Base-by-base conservation (phyloP, 2,329 filamentous ascomycete genomes). In the Sarocladium oryzae region DNA sequence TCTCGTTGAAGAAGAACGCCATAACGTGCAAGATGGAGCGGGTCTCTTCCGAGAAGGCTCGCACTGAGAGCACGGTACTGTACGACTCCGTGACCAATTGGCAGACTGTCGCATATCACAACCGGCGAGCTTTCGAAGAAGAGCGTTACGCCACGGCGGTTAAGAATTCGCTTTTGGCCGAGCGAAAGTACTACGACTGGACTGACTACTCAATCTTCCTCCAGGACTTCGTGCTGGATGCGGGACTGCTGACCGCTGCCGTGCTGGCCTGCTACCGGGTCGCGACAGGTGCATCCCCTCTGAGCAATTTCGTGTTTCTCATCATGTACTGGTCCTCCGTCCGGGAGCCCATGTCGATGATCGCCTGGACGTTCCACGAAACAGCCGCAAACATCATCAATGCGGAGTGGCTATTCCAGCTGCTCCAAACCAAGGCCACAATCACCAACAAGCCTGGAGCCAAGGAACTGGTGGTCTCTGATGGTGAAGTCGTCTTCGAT, bases 271-370 rank as follows among this genome's bases (percentile, higher is more conserved):
- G 45, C 40, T 53, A 48, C 24, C 16, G 48, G 26, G 53, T 55
- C 35, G 41, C 53, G 2, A 52, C 53, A 3, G 45, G 52, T 4
- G 48, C 41, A 15, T 37, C 48, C n/a, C 37, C 72, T 40, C 70
- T 75, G 0, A 69, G 82, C 36, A 76, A 76, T 53, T 83, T 88
- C 54, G 78, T 87, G 4, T 82, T 82, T 16, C 65, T 88, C 23
- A 69, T 85, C 15, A 75, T 78, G 30, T 88, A 86, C 63, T 88
- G 84, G 84, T 65, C 67, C 6, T 58, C 59, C 13, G 55, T 59
- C 64, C 74, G 62, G 54, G 79, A 55, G 49, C 68, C 68, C 1
- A 56, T 72, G 60, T 60, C 61, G 56, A 66, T 60, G 20, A 61
- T 68, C 3, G 61, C 60, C 8, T 57, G 58, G 45, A 59, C 60